These are phyloP conservation scores for Amphirosellinia nigrospora DNA, from an alignment of 495 filamentous ascomycete genomes.

Conservation along the genomic window DNA sequence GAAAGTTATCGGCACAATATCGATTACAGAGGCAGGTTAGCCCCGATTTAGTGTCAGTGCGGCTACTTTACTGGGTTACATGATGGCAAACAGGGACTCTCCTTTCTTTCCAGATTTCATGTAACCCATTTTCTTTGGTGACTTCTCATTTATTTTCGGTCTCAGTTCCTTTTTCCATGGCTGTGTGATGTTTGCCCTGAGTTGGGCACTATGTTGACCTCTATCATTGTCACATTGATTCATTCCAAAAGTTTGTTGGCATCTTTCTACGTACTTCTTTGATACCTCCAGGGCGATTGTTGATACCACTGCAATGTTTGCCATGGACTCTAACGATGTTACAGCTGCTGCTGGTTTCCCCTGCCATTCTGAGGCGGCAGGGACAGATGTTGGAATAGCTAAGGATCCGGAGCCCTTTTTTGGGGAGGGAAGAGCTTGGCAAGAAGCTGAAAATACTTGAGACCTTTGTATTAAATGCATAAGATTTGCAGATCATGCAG, in stretches of 20 bases:
- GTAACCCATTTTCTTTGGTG: conserved; percentile 37
- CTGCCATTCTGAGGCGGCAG: conserved; percentile 27
- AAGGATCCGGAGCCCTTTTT: conserved; percentile 21
- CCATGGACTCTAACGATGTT: conserved; percentile 39
- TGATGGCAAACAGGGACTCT: conserved; percentile 28
- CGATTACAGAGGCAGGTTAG: conserved; percentile 18
- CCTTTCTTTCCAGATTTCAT: conserved; percentile 30
- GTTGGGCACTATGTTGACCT: conserved; percentile 41
- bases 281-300: conserved; percentile 43
- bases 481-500: conserved; percentile 12
- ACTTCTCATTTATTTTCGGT: conserved; percentile 25
- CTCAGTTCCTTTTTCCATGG: conserved; percentile 35
- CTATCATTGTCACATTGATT: conserved; percentile 31
- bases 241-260: conserved; percentile 41
- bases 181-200: conserved; percentile 39
- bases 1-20: conserved; percentile 16
- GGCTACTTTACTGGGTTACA: conserved; percentile 31
- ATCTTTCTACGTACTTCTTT: conserved; percentile 42
- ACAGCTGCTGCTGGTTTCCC: conserved; percentile 29
- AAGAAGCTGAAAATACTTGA: conserved; percentile 21
- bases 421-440: conserved; percentile 9
- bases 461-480: conserved; percentile 23
- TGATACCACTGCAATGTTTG: conserved; percentile 36
- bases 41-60: conserved; percentile 19
- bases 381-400: conserved; percentile 20